Percentiles rank a stretch among this genome's conserved stretches.
These are phyloP conservation scores for Paramyrothecium roridum DNA, from an alignment of 2,329 filamentous ascomycete genomes.

Conservation along the genomic window DNA sequence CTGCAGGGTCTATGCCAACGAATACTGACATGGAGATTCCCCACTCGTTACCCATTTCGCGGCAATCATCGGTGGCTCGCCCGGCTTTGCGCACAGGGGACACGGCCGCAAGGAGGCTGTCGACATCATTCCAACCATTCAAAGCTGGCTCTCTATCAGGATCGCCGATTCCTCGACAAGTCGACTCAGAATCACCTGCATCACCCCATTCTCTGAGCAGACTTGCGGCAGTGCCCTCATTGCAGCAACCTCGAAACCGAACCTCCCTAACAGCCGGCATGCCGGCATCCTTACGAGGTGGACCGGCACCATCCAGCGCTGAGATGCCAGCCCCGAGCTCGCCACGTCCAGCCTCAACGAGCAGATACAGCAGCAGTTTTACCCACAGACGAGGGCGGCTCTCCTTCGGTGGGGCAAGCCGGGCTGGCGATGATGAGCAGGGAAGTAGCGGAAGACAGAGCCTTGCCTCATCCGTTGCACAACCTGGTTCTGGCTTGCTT, in stretches of 20 bases:
- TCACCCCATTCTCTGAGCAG: conserved; percentile 53
- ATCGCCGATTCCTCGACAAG: conserved; percentile 61
- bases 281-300: conserved; percentile 68
- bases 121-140: conserved; percentile 91
- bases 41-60: conserved; percentile 51
- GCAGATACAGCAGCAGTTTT: conserved; percentile 91
- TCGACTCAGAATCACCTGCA: conserved; percentile 48
- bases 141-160: conserved; percentile 94
- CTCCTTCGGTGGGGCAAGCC: conserved; percentile 72
- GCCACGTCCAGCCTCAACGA: conserved; percentile 73
- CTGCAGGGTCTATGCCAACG: conserved; percentile 47
- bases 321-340: conserved; percentile 70
- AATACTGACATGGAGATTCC: conserved; percentile 42
- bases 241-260: conserved; percentile 60
- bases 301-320: conserved; percentile 54
- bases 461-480: conserved; percentile 63
- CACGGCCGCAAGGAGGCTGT: conserved; percentile 64
- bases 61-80: conserved; percentile 24
- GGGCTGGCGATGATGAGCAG: conserved; percentile 67
- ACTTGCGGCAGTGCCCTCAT: conserved; percentile 42
- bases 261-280: conserved; percentile 73
- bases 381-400: conserved; percentile 76
- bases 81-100: conserved; percentile 46
- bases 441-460: conserved; percentile 79
- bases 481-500: conserved; percentile 77